phyloP scores from a whole-genome alignment of 257 asterid species.

The Plantago ovata region DNA sequence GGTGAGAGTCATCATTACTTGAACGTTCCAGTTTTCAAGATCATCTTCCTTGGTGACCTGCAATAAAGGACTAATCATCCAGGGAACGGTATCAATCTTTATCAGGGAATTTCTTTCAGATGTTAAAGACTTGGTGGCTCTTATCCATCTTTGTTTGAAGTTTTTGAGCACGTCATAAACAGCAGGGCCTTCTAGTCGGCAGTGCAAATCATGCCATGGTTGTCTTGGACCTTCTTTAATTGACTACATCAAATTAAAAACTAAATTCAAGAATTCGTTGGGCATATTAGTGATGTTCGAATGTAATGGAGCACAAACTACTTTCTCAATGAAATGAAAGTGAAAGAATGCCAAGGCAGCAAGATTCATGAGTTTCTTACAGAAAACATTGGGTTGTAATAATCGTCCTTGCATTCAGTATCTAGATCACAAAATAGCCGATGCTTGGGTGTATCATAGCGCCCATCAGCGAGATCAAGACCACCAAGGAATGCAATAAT shows the following conservation, averaged over 20 bases:
- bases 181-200: conserved; percentile 59
- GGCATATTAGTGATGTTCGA: too few relatives aligned
- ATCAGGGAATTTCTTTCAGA: conserved; percentile 37
- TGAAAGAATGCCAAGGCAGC: too few relatives aligned
- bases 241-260: too few relatives aligned
- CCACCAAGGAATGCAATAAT: conserved; percentile 58
- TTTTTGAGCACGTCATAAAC: conserved; percentile 53
- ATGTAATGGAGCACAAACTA: too few relatives aligned
- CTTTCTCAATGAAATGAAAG: too few relatives aligned
- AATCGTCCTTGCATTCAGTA: conserved; percentile 42
- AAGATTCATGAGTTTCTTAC: conserved; percentile 34
- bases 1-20: conserved; percentile 26
- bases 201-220: conserved; percentile 69
- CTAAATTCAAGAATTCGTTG: too few relatives aligned
- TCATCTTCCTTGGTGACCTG: conserved; percentile 55
- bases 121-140: conserved; percentile 39
- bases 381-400: conserved; percentile 41
- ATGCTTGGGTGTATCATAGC: conserved; percentile 59
- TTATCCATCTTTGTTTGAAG: conserved; percentile 60
- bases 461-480: conserved; percentile 56
- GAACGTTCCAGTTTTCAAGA: conserved; percentile 56
- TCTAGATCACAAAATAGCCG: conserved; percentile 41
- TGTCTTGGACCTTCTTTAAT: conserved; percentile 59
- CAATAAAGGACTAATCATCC: conserved; percentile 63
- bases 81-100: conserved; percentile 70